phyloP scores from a whole-genome alignment of 805 yeast species.

The Clavispora santaluciae region DNA sequence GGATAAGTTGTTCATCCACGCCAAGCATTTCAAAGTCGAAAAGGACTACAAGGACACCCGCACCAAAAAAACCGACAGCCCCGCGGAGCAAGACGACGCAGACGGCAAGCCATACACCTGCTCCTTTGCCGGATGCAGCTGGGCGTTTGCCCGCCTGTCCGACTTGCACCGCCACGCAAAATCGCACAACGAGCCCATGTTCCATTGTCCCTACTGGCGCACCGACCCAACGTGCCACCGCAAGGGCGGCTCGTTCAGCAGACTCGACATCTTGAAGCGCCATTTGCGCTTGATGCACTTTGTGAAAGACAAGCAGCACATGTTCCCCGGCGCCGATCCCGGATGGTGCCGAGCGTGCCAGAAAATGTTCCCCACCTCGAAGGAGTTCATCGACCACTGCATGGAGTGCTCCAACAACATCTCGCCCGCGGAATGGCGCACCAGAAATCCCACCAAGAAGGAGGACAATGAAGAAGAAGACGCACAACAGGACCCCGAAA shows the following conservation, averaged over 20 bases:
- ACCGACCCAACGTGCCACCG: conserved; percentile 68
- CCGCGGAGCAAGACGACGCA: background rate
- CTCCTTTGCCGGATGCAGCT: conserved; percentile 43
- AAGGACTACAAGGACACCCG: background rate
- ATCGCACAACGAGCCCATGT: conserved; percentile 61
- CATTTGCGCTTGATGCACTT: conserved; percentile 69
- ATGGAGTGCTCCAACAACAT: conserved; percentile 48
- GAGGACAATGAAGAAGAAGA: background rate
- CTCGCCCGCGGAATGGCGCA: conserved; percentile 10
- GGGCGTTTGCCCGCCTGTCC: conserved; percentile 68
- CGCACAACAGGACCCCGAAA: too few relatives aligned
- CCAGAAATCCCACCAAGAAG: background rate
- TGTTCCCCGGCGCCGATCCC: conserved; percentile 35
- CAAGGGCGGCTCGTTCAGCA: conserved; percentile 69
- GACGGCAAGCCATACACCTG: conserved; percentile 36
- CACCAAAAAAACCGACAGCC: background rate
- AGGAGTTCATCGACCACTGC: conserved; percentile 61
- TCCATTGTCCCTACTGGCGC: conserved; percentile 71
- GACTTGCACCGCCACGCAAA: conserved; percentile 65
- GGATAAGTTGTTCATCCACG: conserved; percentile 4
- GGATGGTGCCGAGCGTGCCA: conserved; percentile 71
- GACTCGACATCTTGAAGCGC: conserved; percentile 70
- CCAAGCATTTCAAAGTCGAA: conserved; percentile 4
- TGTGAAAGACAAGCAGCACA: conserved; percentile 42
- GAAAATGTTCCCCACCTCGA: conserved; percentile 48